phyloP scores from a whole-genome alignment of 495 filamentous ascomycete species.

The Chaetomium fimeti region DNA sequence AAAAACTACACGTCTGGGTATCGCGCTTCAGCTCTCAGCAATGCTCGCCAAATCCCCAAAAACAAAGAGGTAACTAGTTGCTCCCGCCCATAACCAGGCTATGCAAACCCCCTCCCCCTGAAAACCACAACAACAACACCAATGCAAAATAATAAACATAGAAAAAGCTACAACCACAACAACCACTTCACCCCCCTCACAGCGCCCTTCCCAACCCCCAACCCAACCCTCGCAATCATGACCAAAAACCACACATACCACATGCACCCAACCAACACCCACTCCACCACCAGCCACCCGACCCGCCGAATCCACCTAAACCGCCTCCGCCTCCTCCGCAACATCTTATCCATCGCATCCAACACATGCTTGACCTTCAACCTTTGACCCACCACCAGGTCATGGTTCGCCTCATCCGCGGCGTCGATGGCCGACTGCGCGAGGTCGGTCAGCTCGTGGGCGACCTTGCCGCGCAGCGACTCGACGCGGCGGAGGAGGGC shows the following conservation, averaged over 20 bases:
- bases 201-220: constrained; percentile 58
- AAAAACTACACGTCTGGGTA: constrained; percentile 11
- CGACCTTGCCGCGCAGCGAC: constrained; percentile 36
- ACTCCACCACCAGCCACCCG: constrained; percentile 73
- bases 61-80: background rate
- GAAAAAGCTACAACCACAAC: constrained; percentile 61
- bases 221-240: constrained; percentile 61
- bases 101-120: background rate
- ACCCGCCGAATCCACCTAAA: constrained; percentile 69
- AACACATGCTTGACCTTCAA: constrained; percentile 73
- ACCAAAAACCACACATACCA: constrained; percentile 85
- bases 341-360: constrained; percentile 73
- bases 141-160: constrained; percentile 28
- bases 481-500: constrained; percentile 41
- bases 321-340: constrained; percentile 62
- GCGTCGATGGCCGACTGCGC: constrained; percentile 67
- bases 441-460: constrained; percentile 49
- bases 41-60: background rate
- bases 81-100: background rate
- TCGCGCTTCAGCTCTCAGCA: background rate
- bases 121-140: constrained; percentile 65
- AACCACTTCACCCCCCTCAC: constrained; percentile 67
- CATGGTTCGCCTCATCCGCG: constrained; percentile 69
- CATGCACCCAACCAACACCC: constrained; percentile 74
- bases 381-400: constrained; percentile 70